These are phyloP conservation scores for Starmerella vaccinii DNA, from an alignment of 805 yeast genomes.

Conservation along the genomic window DNA sequence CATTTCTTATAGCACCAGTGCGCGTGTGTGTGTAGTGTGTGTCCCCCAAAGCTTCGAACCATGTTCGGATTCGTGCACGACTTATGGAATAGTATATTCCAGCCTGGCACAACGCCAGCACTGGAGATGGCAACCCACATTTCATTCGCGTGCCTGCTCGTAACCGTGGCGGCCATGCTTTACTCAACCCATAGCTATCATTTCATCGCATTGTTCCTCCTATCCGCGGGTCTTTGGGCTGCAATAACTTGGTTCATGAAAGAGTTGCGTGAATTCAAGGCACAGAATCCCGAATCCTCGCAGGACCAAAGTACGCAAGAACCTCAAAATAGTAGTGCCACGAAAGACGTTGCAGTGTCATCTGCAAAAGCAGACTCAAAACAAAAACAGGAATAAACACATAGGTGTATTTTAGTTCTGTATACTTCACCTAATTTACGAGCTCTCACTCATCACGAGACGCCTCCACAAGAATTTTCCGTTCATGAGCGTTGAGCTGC, in stretches of 20 bases:
- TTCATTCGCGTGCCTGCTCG: constrained; percentile 57
- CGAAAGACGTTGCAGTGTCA: too few relatives aligned
- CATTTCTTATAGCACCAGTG: too few relatives aligned
- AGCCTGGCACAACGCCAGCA: constrained; percentile 89
- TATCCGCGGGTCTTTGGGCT: constrained; percentile 61
- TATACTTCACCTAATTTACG: too few relatives aligned
- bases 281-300: not conserved
- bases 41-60: too few relatives aligned
- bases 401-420: not conserved
- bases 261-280: constrained; percentile 34
- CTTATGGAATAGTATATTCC: constrained; percentile 81
- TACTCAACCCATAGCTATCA: constrained; percentile 58
- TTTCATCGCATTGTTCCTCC: constrained; percentile 42
- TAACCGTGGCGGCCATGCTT: constrained; percentile 48
- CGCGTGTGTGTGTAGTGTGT: too few relatives aligned
- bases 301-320: not conserved
- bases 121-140: constrained; percentile 79
- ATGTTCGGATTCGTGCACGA: constrained; percentile 39
- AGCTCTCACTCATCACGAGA: constrained; percentile 3
- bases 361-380: not conserved
- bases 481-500: constrained; percentile 18
- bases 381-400: not conserved
- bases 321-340: not conserved
- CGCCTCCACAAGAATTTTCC: constrained; percentile 13
- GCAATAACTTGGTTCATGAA: constrained; percentile 78